Percentiles rank a stretch among this genome's conserved stretches.
Evolutionary conservation across 106 monocot species (phyloP).

Genomic region (Dendrobium huoshanense): DNA sequence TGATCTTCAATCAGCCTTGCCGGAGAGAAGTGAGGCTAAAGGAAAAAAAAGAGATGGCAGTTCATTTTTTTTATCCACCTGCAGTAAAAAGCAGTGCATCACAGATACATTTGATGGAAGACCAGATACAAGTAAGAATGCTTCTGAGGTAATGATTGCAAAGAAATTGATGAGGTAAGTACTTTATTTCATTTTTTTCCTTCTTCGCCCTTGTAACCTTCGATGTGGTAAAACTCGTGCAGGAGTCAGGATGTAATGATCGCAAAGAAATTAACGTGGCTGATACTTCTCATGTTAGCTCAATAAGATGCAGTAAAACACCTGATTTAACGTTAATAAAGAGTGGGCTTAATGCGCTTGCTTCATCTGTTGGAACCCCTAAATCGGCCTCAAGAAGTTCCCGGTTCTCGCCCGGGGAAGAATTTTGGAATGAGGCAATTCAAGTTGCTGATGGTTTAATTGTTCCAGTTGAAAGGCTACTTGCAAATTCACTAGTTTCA

Average conservation of each 20-base stretch:
- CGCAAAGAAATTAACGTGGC: neutral
- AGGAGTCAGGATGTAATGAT: conserved; percentile 10
- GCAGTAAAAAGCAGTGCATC: conserved; percentile 42
- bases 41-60: conserved; percentile 65
- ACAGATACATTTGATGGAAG: conserved; percentile 1
- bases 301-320: conserved; percentile 58
- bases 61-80: conserved; percentile 37
- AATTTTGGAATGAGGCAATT: conserved; percentile 98
- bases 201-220: neutral
- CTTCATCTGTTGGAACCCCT: conserved; percentile 32
- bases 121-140: neutral
- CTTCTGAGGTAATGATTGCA: conserved; percentile 4
- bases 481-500: neutral
- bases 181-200: neutral
- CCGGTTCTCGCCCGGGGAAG: conserved; percentile 85
- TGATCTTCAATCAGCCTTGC: conserved; percentile 34
- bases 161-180: neutral
- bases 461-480: conserved; percentile 20
- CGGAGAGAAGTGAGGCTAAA: conserved; percentile 18
- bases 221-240: conserved; percentile 7
- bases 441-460: conserved; percentile 72
- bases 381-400: conserved; percentile 57
- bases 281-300: conserved; percentile 9
- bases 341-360: conserved; percentile 1
- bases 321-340: conserved; percentile 28